Base-by-base conservation (phyloP, 1,139 yeast species). In the Blastobotrys aristatus region DNA sequence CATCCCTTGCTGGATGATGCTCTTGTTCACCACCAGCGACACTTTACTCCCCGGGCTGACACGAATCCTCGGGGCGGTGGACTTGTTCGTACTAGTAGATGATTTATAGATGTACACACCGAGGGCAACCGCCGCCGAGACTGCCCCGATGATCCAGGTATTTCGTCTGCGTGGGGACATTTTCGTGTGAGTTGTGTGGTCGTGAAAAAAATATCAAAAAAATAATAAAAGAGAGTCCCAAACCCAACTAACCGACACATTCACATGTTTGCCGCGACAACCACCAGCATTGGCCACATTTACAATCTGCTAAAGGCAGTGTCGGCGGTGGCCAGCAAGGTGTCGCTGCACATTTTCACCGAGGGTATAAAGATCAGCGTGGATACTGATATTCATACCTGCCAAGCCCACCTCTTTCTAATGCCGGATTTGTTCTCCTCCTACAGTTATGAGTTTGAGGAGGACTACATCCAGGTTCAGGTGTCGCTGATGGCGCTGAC, bases 351-450 rank as follows among this genome's bases (percentile, higher is more conserved):
- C 2, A 54, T 63, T 24, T 52, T 59, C n/a, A 56, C 53, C 13
- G 62, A 60, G 34, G 66, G 67, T 1, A 44, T 63, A 36, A 57
- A 57, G 30, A 51, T 63, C 40, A 52, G 61, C 14, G 65, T 60
- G 4, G 64, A 61, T 18, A 55, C 54, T 20, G 50, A 52, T 3
- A 46, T 61, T 18, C 57, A 58, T 22, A 47, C 61, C 4, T 59
- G 62, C 35, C 61, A 62, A 44, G 65, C 64, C 1, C 62, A 58
- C 39, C 44, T 62, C 24, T 55, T 60, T 34, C 46, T 62, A 27
- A 50, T 51, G 16, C 44, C 50, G 10, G 50, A 53, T 24, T 52
- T 62, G 33, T 62, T 62, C 46, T 45, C 58, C 1, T 44, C 55
- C 27, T 62, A 59, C 46, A 49, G 53, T 27, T 58, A 53, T 51